A percentile compares a stretch with the other conserved stretches of the same genome.
Conservation (phyloP, 129 eudicot species). For the Flaveria ramosissima region DNA sequence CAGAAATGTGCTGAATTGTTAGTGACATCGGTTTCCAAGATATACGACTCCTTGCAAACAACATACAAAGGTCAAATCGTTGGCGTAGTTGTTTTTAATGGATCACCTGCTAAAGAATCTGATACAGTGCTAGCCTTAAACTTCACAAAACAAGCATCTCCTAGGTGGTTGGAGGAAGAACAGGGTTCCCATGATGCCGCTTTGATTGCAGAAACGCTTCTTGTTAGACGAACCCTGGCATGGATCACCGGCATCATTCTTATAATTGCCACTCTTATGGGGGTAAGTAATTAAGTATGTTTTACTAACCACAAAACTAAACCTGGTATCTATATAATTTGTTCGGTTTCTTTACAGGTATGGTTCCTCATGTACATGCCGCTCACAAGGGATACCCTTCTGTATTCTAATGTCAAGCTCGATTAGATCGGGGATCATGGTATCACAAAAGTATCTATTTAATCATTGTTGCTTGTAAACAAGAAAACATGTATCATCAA, state of each 20-base stretch:
- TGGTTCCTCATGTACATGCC: conserved; percentile 82
- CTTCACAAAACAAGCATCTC: conserved; percentile 40
- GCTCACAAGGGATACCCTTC: conserved; percentile 87
- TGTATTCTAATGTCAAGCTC: conserved; percentile 94
- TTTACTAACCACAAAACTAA: not conserved
- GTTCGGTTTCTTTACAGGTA: conserved; percentile 42
- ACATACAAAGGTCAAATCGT: conserved; percentile 64
- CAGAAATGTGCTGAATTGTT: conserved; percentile 58
- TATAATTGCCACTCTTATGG: conserved; percentile 72
- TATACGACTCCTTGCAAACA: conserved; percentile 54
- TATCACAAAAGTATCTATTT: not conserved
- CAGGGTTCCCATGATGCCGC: conserved; percentile 26
- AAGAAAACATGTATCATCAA: conserved; percentile 4
- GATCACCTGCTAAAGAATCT: conserved; percentile 34
- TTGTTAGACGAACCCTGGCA: conserved; percentile 77
- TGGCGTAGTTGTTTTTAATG: conserved; percentile 55
- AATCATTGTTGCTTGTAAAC: not conserved
- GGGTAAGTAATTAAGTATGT: conserved; percentile 70
- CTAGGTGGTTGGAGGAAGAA: conserved; percentile 54
- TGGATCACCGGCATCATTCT: conserved; percentile 91
- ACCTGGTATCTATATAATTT: not conserved
- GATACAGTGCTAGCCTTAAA: conserved; percentile 48
- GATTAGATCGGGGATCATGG: conserved; percentile 39
- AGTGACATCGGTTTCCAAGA: conserved; percentile 56
- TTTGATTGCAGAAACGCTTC: conserved; percentile 49